Evolutionary conservation across 768 basidiomycete genomes (phyloP), one percentile per base, ranked within the genome.

Genomic region (Leccinum imitatum): DNA sequence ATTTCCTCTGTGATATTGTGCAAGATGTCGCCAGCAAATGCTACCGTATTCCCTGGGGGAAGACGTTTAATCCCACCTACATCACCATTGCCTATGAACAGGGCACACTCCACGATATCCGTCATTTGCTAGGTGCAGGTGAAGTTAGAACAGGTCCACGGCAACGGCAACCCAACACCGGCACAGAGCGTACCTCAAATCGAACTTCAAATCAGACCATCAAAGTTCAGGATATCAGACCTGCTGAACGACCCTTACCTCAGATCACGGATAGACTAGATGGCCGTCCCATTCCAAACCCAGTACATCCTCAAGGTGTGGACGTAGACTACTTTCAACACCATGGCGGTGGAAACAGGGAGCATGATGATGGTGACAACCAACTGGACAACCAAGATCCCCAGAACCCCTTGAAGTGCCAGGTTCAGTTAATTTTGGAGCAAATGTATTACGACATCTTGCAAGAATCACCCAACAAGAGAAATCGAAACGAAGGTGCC

Each of bases 1-100:
- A 63, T 25, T 63, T 63, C 10, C 0, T 63, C 0, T 62, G 61
- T 6, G 41, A 62, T 4, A 17, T 62, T 6, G 30, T 46, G n/a
- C 44, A 46, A 46, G 44, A 46, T 46, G 17, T 19, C 44, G n/a
- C 17, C 17, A n/a, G 17, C 15, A 17, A 46, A 4, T 17, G 44
- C 44, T 46, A 46, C n/a, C 44, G 15, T 19, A 46, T 46, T 46
- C 44, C 44, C 4, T 46, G n/a, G 17, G 44, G 44, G 10, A 46
- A 46, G 15, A 46, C 44, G 5, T 46, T 46, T 13, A 46, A 46
- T 46, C 15, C 44, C n/a, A 17, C 9, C 9, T 46, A n/a, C 15
- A 46, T 46, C 9, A 46, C n/a, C 21, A 11, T 44, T 6, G 57
- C 57, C 1, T 51, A 58, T 31, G 15, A 41, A 30, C 6, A 39